These are phyloP conservation scores for Cicer cuneatum DNA, from an alignment of 306 rosid species.

Conservation along the genomic window DNA sequence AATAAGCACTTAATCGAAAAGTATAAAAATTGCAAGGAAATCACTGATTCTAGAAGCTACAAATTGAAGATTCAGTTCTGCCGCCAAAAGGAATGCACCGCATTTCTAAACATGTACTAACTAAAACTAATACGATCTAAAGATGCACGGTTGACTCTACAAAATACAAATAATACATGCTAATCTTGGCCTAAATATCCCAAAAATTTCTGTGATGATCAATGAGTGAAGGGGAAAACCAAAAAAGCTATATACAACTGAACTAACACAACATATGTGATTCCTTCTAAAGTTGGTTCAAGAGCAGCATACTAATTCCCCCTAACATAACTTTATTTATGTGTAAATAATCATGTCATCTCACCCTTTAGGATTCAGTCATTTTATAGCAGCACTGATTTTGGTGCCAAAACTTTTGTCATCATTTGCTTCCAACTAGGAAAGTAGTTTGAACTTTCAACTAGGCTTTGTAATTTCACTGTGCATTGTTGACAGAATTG, in stretches of 20 bases:
- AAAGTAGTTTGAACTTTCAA: not conserved
- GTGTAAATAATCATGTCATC: not conserved
- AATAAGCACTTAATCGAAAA: not conserved
- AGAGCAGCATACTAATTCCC: not conserved
- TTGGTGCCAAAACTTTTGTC: constrained; percentile 7
- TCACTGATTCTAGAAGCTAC: no score
- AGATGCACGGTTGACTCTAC: not conserved
- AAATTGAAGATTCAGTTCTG: no score
- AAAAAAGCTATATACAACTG: constrained; percentile 41
- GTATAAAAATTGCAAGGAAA: no score
- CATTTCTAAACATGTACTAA: no score
- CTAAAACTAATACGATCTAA: not conserved
- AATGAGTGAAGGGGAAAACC: constrained; percentile 25
- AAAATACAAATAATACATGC: constrained; percentile 2
- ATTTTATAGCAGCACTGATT: constrained; percentile 24
- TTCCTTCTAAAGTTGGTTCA: constrained; percentile 29
- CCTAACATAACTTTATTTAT: constrained; percentile 34
- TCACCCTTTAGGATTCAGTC: not conserved
- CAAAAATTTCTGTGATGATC: not conserved
- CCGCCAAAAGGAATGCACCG: no score
- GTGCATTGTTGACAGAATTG: constrained; percentile 72
- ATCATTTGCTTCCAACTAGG: constrained; percentile 1
- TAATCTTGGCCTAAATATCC: constrained; percentile 22
- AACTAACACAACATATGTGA: constrained; percentile 17
- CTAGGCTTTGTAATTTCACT: constrained; percentile 39